Conservation (phyloP, 202 grass and related monocot genomes). For the Musa balbisiana region DNA sequence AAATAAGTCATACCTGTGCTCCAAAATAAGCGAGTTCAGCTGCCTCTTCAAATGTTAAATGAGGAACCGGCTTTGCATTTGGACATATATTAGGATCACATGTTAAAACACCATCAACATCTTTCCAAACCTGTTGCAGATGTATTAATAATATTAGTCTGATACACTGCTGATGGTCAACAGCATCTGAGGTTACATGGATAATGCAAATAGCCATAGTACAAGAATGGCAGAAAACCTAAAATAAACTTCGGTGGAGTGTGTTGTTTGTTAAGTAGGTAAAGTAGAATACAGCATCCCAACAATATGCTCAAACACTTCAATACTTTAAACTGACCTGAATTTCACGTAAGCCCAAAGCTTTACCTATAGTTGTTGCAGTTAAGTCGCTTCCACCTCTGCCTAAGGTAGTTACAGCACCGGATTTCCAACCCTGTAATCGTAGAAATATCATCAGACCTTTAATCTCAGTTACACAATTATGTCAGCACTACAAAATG, state of each 20-base stretch:
- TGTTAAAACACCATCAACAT: conserved; percentile 93
- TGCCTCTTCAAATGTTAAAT: conserved; percentile 93
- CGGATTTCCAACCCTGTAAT: conserved; percentile 85
- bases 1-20: conserved; percentile 49
- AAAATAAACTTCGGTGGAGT: not conserved
- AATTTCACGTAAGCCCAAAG: conserved; percentile 88
- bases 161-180: not conserved
- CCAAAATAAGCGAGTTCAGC: conserved; percentile 96
- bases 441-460: not conserved
- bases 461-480: not conserved
- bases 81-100: conserved; percentile 90
- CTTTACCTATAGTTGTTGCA: conserved; percentile 88
- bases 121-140: conserved; percentile 72
- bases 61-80: conserved; percentile 59
- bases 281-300: not conserved
- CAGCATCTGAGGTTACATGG: not conserved
- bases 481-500: not conserved
- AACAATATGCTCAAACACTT: not conserved
- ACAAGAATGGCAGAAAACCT: not conserved
- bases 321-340: conserved; percentile 48
- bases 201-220: not conserved
- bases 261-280: not conserved
- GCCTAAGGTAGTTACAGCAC: conserved; percentile 91
- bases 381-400: conserved; percentile 97
- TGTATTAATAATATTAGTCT: not conserved